Evolutionary conservation across 306 rosid genomes (phyloP), one percentile per base, ranked within the genome.

Genomic region (Urtica urens): DNA sequence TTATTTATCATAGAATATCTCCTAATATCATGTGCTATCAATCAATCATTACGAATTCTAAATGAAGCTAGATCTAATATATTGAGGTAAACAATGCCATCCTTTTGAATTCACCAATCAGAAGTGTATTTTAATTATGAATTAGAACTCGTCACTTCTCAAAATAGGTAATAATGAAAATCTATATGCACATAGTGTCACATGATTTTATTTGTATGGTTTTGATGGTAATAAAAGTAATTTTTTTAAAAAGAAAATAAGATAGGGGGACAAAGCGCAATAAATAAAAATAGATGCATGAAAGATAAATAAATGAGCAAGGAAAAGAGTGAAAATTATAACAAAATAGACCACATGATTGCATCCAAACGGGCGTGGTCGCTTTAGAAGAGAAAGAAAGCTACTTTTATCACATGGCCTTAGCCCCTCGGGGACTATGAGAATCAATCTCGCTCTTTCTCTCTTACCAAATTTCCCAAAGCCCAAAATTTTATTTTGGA

Each of bases 321-420:
- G 23, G 49, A 62, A 56, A 64, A 50, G 35, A 64, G 73, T 54
- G 73, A 67, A 46, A 53, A 80, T 77, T 60, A 82, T 79, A 77
- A 66, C 72, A 59, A 56, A 72, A 65, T 72, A 90, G 92, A 90
- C 85, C 87, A 16, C 77, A 90, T 90, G 85, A 90, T 90, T 90
- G 75, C 82, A 77, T 67, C 70, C 84, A 78, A 81, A 84, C 68
- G 83, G 76, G 96, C 88, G 90, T 88, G 93, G 95, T 83, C 81
- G 63, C 75, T 75, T 80, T 82, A 74, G 72, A 54, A 64, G 60
- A 38, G 69, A 46, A 45, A 17, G 38, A 87, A 78, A 77, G 78
- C 80, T 76, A 68, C 95, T 81, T 90, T 90, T 77, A 48, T 84
- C 97, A 90, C 97, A 75, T 84, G 94, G 72, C 93, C 82, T 69